A percentile compares a stretch with the other conserved stretches of the same genome.
phyloP scores from a whole-genome alignment of 441 rosid genomes.

The Aleurites moluccanus region DNA sequence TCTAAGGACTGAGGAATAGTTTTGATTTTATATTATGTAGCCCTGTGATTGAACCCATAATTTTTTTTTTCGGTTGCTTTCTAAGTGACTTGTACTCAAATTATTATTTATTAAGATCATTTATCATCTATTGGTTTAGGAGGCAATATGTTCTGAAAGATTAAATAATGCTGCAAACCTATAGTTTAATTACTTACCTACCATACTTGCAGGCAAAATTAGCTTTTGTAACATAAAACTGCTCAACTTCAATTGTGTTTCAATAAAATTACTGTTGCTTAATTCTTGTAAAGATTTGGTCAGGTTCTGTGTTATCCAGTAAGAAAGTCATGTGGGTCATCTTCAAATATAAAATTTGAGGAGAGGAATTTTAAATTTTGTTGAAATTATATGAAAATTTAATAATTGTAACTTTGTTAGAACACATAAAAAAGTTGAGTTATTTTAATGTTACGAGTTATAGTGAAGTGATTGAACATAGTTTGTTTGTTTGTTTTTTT shows the following conservation, averaged over 20 bases:
- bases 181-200: background rate
- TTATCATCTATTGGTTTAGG: background rate
- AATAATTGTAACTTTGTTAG: background rate
- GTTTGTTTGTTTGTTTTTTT: no score
- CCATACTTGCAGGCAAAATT: background rate
- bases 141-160: background rate
- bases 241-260: background rate
- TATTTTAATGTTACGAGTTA: background rate
- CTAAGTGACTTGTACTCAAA: background rate
- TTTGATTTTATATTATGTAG: background rate
- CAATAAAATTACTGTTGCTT: background rate
- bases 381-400: background rate
- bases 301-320: background rate
- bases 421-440: background rate
- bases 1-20: background rate
- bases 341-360: no score
- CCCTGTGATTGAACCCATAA: background rate
- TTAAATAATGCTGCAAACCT: background rate
- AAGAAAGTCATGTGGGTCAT: background rate
- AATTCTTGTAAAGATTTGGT: background rate
- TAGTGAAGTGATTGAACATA: background rate
- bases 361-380: background rate
- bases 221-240: background rate
- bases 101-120: background rate
- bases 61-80: background rate